These are phyloP conservation scores for Alternaria arborescens DNA, from an alignment of 2,329 filamentous ascomycete genomes.

Conservation along the genomic window DNA sequence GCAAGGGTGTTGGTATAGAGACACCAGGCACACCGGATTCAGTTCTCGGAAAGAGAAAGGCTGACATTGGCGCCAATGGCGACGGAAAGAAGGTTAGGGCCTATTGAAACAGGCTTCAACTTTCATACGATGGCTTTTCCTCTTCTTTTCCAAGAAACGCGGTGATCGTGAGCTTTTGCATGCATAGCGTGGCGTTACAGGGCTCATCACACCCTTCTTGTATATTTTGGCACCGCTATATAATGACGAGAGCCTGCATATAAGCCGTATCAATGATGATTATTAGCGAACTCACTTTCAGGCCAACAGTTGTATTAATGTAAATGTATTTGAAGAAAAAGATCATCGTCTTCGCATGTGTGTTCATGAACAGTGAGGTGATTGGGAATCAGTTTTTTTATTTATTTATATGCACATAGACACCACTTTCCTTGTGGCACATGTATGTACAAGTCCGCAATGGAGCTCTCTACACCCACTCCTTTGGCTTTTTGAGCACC, in stretches of 20 bases:
- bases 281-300: background rate
- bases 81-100: conserved; percentile 47
- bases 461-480: conserved; percentile 59
- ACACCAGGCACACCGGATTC: conserved; percentile 49
- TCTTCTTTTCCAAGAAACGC: background rate
- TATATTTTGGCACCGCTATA: background rate
- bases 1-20: conserved; percentile 42
- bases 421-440: background rate
- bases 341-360: background rate
- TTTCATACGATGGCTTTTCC: background rate
- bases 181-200: conserved; percentile 27
- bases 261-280: background rate
- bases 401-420: background rate
- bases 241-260: background rate
- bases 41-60: conserved; percentile 50
- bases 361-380: background rate
- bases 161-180: conserved; percentile 3
- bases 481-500: conserved; percentile 68
- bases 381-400: background rate
- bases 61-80: conserved; percentile 33
- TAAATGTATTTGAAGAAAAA: background rate
- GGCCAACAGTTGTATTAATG: background rate
- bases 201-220: background rate
- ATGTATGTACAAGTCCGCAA: conserved; percentile 2
- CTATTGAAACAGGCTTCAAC: conserved; percentile 5